Base-by-base conservation (phyloP, 345 rosid species). In the Boechera divaricarpa region DNA sequence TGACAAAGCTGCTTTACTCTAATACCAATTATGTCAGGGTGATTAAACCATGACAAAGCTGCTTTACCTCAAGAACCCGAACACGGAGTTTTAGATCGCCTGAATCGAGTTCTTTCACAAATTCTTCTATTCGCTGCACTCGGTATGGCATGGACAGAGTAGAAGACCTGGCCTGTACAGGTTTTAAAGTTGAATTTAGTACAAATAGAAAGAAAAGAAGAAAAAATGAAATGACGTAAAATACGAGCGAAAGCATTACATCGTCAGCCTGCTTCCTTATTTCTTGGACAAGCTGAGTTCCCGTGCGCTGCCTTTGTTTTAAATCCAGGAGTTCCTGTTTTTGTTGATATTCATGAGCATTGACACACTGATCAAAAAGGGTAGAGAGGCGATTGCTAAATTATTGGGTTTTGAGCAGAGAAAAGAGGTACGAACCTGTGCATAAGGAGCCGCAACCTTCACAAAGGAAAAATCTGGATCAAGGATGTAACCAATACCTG, bases 1-100 rank as follows among this genome's bases (percentile, higher is more conserved):
- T 63, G 68, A 26, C 3, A 42, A 42, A 28, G 13, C 53, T 7
- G 13, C 51, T 44, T 1, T 29, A 29, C 54, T 44, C 26, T 45
- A 28, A 13, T 6, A 13, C 26, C 15, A 63, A 11, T 29, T 63
- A 7, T 44, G 13, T 28, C 8, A 29, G 12, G 24, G 68, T 44
- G 8, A 63, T 28, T 63, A 28, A n/a, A 28, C 38, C 36, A 44
- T 63, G 53, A 13, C 6, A 44, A 26, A 28, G 38, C 53, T 28
- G 26, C 54, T 44, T 2, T 29, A 45, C 98, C 98, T 95, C 99
- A 12, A 92, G 97, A 77, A 94, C 97, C 41, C 98, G 87, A 60
- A 94, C 93, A 57, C 95, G 85, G 63, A 94, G 98, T 81, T 90
- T 94, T 12, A 90, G n/a, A 76, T 92, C 98, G 49, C 98, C 98